Conservation (phyloP, 208 protist species). For the Acanthamoeba rhysodes region DNA sequence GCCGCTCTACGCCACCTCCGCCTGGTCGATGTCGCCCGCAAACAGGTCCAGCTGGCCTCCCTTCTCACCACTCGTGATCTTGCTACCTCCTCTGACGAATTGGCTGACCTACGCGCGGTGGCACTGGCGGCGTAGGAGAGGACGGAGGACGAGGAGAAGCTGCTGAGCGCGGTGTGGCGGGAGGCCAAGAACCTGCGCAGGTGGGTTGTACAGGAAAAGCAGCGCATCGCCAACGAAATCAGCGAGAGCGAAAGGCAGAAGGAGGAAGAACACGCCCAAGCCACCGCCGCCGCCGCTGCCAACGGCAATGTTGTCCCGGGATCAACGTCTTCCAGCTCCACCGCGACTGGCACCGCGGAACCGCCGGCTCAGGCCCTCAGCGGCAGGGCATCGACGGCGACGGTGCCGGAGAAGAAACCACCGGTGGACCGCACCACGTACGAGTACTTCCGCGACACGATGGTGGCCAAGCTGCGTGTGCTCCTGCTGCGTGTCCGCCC, state of each 20-base stretch:
- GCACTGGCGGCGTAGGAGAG: not conserved
- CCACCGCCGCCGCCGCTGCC: not conserved
- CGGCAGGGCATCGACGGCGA: not conserved
- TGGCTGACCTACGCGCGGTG: too few species aligned
- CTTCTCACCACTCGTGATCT: not conserved
- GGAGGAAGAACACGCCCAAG: conserved; percentile 3
- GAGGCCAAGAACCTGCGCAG: not conserved
- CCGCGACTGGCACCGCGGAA: too few species aligned
- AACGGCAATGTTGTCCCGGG: too few species aligned
- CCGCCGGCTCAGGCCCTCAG: too few species aligned
- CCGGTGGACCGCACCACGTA: not conserved
- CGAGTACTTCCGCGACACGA: not conserved
- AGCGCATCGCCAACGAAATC: conserved; percentile 43
- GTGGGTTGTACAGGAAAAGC: conserved; percentile 48
- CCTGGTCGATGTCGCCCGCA: not conserved
- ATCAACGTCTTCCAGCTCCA: too few species aligned
- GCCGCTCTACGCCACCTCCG: not conserved
- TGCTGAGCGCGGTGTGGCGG: not conserved
- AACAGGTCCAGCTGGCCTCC: not conserved
- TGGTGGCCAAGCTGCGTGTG: not conserved
- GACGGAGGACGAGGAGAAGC: not conserved
- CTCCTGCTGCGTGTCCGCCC: not conserved
- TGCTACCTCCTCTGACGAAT: too few species aligned
- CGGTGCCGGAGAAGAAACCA: too few species aligned
- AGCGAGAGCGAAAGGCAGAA: not conserved